Conservation (phyloP, 192 early-diverging fungal species). For the Neocallimastix lanati region DNA sequence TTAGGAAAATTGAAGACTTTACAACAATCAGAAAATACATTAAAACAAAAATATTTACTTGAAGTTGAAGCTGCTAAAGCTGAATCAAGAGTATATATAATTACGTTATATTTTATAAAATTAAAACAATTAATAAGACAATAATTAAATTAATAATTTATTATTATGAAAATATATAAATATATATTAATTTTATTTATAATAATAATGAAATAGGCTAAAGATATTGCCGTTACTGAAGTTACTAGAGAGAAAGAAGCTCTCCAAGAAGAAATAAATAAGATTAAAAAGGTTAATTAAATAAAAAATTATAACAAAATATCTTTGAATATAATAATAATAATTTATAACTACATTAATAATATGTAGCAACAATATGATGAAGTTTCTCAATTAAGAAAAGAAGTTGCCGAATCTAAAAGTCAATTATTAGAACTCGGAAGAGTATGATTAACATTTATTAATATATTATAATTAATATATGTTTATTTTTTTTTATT, state of each 20-base stretch:
- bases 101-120: too few relatives aligned
- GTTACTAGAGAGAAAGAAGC: slow-evolving; percentile 4
- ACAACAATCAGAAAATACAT: slow-evolving; percentile 53
- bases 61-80: slow-evolving; percentile 43
- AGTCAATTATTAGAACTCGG: slow-evolving; percentile 55
- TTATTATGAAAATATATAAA: too few relatives aligned
- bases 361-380: slow-evolving; percentile 61
- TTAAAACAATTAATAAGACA: too few relatives aligned
- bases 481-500: too few relatives aligned
- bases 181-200: neutral
- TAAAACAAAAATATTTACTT: slow-evolving; percentile 60
- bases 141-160: neutral
- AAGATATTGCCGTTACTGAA: neutral
- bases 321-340: too few relatives aligned
- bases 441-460: neutral
- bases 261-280: slow-evolving; percentile 42
- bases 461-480: too few relatives aligned
- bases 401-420: slow-evolving; percentile 63
- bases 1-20: slow-evolving; percentile 77
- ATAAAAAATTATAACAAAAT: slow-evolving; percentile 56
- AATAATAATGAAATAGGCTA: neutral
- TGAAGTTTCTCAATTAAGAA: slow-evolving; percentile 58
- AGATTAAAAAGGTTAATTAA: slow-evolving; percentile 79
- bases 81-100: neutral
- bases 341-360: too few relatives aligned